phyloP scores from a whole-genome alignment of 139 green algal species.

The Closterium sp. region DNA sequence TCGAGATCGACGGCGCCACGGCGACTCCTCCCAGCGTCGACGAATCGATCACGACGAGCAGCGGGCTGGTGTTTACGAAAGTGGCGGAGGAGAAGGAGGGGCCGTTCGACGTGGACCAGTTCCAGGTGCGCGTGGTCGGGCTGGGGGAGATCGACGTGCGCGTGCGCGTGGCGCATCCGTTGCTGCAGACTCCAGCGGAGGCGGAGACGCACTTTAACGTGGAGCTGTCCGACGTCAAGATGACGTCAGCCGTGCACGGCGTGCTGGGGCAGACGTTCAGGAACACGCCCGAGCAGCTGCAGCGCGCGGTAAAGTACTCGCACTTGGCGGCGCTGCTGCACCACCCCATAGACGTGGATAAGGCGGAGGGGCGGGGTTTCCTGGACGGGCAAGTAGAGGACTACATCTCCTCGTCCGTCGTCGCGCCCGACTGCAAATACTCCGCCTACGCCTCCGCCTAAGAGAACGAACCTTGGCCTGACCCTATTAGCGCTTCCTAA shows the following conservation, averaged over 20 bases:
- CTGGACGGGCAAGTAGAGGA: conserved; percentile 9
- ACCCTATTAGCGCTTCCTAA: too few relatives aligned
- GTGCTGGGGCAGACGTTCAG: conserved; percentile 37
- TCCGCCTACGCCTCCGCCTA: not conserved
- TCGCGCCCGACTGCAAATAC: conserved; percentile 35
- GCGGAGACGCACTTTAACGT: conserved; percentile 27
- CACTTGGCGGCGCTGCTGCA: not conserved
- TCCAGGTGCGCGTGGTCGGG: not conserved
- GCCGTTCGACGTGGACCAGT: not conserved
- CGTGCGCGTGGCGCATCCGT: not conserved
- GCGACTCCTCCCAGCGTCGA: not conserved
- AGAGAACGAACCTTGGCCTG: too few relatives aligned
- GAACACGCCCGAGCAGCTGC: not conserved
- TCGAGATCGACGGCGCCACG: not conserved
- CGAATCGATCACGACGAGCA: too few relatives aligned
- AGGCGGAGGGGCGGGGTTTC: conserved; percentile 17
- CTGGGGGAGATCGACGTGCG: not conserved
- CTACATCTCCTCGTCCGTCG: conserved; percentile 13
- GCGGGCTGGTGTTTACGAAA: too few relatives aligned
- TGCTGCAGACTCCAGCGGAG: conserved; percentile 3
- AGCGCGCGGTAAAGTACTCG: conserved; percentile 5
- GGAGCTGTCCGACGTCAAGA: not conserved
- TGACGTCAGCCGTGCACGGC: conserved; percentile 26
- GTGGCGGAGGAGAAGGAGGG: not conserved
- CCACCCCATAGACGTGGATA: not conserved